A percentile compares a stretch with the other conserved stretches of the same genome.
phyloP scores from a whole-genome alignment of 345 rosid species.

The Aegle marmelos region DNA sequence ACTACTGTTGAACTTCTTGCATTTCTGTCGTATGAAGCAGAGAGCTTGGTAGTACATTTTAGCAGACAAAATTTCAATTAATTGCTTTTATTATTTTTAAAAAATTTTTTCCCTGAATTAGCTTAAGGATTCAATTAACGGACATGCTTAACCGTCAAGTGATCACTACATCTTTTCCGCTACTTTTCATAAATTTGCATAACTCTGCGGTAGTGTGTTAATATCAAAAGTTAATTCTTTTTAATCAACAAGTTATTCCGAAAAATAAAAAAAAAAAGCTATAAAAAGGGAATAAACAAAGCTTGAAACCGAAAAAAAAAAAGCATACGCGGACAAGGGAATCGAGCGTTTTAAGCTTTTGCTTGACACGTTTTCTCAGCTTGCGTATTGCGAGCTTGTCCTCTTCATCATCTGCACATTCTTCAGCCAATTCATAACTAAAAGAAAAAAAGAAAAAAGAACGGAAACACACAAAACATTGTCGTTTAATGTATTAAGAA shows the following conservation, averaged over 20 bases:
- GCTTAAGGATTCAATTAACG: neutral
- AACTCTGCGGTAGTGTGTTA: neutral
- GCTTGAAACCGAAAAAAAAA: neutral
- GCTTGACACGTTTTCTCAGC: constrained; percentile 37
- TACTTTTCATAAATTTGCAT: neutral
- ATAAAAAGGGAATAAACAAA: neutral
- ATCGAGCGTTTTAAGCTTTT: constrained; percentile 34
- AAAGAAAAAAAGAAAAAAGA: neutral
- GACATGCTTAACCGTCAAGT: neutral
- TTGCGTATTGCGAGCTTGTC: constrained; percentile 38
- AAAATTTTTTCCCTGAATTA: neutral
- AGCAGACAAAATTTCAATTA: neutral
- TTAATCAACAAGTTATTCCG: neutral
- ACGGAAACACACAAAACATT: neutral
- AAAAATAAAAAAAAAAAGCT: neutral
- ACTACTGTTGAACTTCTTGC: neutral
- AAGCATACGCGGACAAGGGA: constrained; percentile 29
- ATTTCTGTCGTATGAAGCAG: neutral
- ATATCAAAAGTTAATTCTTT: neutral
- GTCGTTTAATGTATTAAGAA: neutral
- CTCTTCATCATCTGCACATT: constrained; percentile 57
- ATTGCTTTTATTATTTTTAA: neutral
- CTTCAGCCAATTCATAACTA: constrained; percentile 50
- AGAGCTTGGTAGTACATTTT: neutral
- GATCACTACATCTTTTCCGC: neutral